These are phyloP conservation scores for Fragilaria radians DNA, from an alignment of 108 stramenopile genomes.

Conservation along the genomic window DNA sequence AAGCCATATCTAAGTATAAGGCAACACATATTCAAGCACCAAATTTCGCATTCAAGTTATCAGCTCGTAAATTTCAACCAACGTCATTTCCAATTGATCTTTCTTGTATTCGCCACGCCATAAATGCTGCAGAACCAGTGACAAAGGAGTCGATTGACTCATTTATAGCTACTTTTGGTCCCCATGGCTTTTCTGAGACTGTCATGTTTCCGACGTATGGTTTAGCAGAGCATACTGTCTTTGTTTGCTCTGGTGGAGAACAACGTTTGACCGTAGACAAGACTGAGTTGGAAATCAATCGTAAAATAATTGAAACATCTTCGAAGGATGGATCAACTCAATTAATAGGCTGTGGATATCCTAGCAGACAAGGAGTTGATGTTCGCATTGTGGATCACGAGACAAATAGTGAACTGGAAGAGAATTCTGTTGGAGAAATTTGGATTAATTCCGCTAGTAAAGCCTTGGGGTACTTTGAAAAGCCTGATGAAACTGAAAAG, in stretches of 20 bases:
- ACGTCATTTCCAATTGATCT: slow-evolving; percentile 60
- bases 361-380: slow-evolving; percentile 58
- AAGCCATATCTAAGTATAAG: slow-evolving; percentile 62
- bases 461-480: slow-evolving; percentile 67
- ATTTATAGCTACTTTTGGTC: slow-evolving; percentile 65
- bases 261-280: slow-evolving; percentile 65
- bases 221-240: slow-evolving; percentile 97
- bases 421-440: slow-evolving; percentile 85
- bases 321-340: slow-evolving; percentile 11
- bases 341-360: slow-evolving; percentile 84
- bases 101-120: slow-evolving; percentile 80
- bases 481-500: slow-evolving; percentile 41
- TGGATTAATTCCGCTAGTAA: slow-evolving; percentile 88
- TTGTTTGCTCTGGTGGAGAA: slow-evolving; percentile 84
- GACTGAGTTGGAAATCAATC: slow-evolving; percentile 55
- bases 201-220: slow-evolving; percentile 95
- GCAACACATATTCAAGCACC: slow-evolving; percentile 98
- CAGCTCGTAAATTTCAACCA: slow-evolving; percentile 79
- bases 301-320: slow-evolving; percentile 23
- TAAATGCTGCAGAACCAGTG: slow-evolving; percentile 97
- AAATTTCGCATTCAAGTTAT: slow-evolving; percentile 94
- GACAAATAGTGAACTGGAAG: slow-evolving; percentile 26
- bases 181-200: slow-evolving; percentile 56
- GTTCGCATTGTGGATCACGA: slow-evolving; percentile 75
- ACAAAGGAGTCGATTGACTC: slow-evolving; percentile 63